Conservation (phyloP, 2,329 filamentous ascomycete genomes). For the Nemania sp. region DNA sequence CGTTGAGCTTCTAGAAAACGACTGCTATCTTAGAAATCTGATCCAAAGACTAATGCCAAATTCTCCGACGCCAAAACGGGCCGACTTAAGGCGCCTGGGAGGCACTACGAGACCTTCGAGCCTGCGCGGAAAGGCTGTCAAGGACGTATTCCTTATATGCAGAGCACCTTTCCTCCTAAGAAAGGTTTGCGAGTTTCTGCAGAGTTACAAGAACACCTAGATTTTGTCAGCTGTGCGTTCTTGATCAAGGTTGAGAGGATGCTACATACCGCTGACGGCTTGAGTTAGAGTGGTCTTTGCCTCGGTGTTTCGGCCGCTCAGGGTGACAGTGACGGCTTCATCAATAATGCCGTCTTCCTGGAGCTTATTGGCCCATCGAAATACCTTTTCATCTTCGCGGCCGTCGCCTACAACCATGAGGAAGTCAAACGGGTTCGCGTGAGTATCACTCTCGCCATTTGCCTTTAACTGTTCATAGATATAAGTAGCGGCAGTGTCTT, state of each 20-base stretch:
- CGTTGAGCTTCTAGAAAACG: background rate
- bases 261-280: conserved; percentile 83
- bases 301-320: conserved; percentile 87
- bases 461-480: conserved; percentile 66
- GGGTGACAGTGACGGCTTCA: conserved; percentile 81
- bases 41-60: background rate
- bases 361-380: conserved; percentile 88
- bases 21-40: background rate
- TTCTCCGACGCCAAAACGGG: background rate
- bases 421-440: conserved; percentile 70
- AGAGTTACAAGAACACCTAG: conserved; percentile 57
- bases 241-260: background rate
- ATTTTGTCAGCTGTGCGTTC: conserved; percentile 8
- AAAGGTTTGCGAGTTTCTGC: conserved; percentile 52
- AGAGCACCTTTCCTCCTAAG: conserved; percentile 38
- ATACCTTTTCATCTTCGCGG: conserved; percentile 90
- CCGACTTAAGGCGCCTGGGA: background rate
- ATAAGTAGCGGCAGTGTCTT: conserved; percentile 77
- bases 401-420: conserved; percentile 89
- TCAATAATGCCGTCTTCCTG: conserved; percentile 61
- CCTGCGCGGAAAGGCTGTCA: conserved; percentile 26
- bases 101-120: conserved; percentile 6
- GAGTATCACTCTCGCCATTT: conserved; percentile 37
- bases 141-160: conserved; percentile 20
- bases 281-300: conserved; percentile 85